Base-by-base conservation (phyloP, 768 basidiomycete genomes). In the Tricholoma terreum region DNA sequence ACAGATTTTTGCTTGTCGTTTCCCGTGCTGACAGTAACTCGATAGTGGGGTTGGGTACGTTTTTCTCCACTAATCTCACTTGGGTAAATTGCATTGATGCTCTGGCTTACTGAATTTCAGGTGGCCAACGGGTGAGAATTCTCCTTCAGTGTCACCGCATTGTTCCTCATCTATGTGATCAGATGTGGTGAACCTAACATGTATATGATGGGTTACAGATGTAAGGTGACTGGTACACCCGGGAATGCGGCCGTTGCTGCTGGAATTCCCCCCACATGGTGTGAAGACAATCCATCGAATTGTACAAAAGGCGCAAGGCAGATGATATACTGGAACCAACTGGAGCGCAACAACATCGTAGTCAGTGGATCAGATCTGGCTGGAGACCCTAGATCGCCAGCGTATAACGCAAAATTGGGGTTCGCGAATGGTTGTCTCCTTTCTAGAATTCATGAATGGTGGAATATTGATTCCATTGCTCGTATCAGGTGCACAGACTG, bases 121-220 rank as follows among this genome's bases (percentile, higher is more conserved):
- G 63, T 77, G 30, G 72, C 78, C 14, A 77, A 79, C 52, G 77
- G 73, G 75, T 77, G 55, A 58, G 69, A 12, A 21, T 22, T 1
- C 7, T 24, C 35, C 24, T 38, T 31, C 48, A 9, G 22, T 24
- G 34, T 7, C 45, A 24, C 31, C 14, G 30, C 42, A n/a, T 19
- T 17, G 48, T 33, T 42, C 54, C n/a, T 40, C 34, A 45, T 36
- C 19, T 14, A 5, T 22, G 19, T 59, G 50, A 15, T 10, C 38
- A 77, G 81, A 10, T 84, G 82, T 59, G 82, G 82, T 22, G 63
- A 78, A 60, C 77, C 80, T 7, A 84, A 84, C 66, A 81, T 83
- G 65, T 84, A 79, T 68, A 73, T 76, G 61, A 58, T 72, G 35
- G 68, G 75, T 15, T 82, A 75, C 69, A 71, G 66, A 46, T 84